phyloP scores from a whole-genome alignment of 23 red algal genomes.

The Gracilaria caudata region DNA sequence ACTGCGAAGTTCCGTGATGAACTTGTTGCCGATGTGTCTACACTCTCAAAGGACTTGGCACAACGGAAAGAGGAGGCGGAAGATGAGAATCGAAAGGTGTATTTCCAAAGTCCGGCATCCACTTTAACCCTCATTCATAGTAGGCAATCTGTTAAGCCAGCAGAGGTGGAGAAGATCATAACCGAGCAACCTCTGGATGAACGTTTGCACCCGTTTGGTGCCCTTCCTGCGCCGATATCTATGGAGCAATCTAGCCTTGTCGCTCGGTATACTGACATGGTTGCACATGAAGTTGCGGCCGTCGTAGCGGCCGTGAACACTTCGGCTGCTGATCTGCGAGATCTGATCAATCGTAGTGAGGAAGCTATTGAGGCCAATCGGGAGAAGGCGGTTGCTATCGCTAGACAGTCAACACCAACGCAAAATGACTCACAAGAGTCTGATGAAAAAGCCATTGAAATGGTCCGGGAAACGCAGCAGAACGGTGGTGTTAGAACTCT shows the following conservation, averaged over 20 bases:
- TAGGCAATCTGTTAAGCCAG: slow-evolving; percentile 46
- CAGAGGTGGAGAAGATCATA: slow-evolving; percentile 28
- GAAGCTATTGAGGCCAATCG: slow-evolving; percentile 7
- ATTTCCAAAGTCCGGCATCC: slow-evolving; percentile 38
- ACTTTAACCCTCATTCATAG: slow-evolving; percentile 5
- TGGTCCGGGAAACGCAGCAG: slow-evolving; percentile 22
- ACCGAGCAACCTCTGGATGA: slow-evolving; percentile 44
- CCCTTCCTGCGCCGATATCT: slow-evolving; percentile 26
- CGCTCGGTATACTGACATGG: slow-evolving; percentile 51
- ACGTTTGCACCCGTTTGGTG: slow-evolving; percentile 14
- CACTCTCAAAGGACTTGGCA: slow-evolving; percentile 19
- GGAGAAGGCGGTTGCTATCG: background rate
- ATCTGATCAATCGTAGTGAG: slow-evolving; percentile 35
- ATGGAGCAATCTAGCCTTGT: slow-evolving; percentile 22
- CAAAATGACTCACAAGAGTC: slow-evolving; percentile 15
- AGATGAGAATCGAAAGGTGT: slow-evolving; percentile 70
- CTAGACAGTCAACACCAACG: background rate
- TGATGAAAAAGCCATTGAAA: slow-evolving; percentile 50
- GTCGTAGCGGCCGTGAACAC: slow-evolving; percentile 29
- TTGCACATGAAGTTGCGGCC: slow-evolving; percentile 38
- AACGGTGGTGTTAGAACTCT: slow-evolving; percentile 28
- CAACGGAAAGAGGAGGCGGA: slow-evolving; percentile 44
- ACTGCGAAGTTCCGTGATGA: slow-evolving; percentile 28
- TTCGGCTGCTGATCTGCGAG: slow-evolving; percentile 31
- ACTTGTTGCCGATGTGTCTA: background rate